Conservation (phyloP, 2,329 filamentous ascomycete species). For the Xylaria sp. region DNA sequence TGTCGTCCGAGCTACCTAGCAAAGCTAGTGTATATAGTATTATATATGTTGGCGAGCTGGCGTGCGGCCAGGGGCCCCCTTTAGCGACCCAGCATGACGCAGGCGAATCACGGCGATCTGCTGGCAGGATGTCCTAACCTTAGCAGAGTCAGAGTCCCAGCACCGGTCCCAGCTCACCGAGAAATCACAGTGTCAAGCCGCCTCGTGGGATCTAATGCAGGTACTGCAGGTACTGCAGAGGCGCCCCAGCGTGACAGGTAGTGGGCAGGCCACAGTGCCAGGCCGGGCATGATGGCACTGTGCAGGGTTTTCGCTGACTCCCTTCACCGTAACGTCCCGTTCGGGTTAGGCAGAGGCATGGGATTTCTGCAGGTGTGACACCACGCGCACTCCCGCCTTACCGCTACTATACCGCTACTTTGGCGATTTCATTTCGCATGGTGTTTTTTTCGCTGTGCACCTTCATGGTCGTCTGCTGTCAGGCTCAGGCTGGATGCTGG, state of each 20-base stretch:
- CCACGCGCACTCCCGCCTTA: constrained; percentile 35
- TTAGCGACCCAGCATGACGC: constrained; percentile 34
- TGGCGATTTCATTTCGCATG: constrained; percentile 39
- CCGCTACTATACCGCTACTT: constrained; percentile 41
- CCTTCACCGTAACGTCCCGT: constrained; percentile 32
- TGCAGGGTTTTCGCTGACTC: constrained; percentile 21
- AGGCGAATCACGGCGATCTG: constrained; percentile 43
- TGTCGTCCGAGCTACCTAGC: constrained; percentile 7
- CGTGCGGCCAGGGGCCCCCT: constrained; percentile 16
- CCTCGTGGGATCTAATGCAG: constrained; percentile 48
- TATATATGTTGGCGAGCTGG: constrained; percentile 13
- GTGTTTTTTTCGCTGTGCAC: constrained; percentile 6
- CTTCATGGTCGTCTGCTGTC: constrained; percentile 36
- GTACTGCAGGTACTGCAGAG: constrained; percentile 49
- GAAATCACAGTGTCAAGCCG: constrained; percentile 43
- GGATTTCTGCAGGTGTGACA: constrained; percentile 36
- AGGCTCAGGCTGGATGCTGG: constrained; percentile 30
- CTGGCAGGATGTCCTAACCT: constrained; percentile 16
- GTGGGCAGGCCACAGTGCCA: constrained; percentile 29
- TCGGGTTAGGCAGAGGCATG: constrained; percentile 20
- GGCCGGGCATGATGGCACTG: constrained; percentile 20
- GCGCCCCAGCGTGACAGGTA: not conserved
- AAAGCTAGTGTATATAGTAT: not conserved
- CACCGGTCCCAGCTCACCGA: constrained; percentile 43
- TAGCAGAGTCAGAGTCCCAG: no score